A percentile compares a stretch with the other conserved stretches of the same genome.
phyloP scores from a whole-genome alignment of 2,329 filamentous ascomycete genomes.

The Neofusicoccum cordaticola region DNA sequence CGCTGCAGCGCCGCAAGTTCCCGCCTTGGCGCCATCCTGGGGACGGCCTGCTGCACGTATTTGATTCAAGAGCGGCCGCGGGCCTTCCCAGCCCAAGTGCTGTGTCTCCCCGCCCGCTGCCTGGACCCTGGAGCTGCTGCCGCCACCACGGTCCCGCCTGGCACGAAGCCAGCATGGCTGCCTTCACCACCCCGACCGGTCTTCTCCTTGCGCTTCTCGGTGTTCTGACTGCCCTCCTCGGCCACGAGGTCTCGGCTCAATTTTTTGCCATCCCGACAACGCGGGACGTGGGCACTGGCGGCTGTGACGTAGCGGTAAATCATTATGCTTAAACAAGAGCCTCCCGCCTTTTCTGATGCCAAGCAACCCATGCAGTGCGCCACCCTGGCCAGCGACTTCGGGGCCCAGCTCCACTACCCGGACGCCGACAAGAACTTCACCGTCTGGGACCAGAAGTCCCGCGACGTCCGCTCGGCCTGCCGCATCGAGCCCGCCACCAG shows the following conservation, averaged over 20 bases:
- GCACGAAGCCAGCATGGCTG: slow-evolving; percentile 3
- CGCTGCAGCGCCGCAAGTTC: slow-evolving; percentile 8
- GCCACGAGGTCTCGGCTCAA: not conserved
- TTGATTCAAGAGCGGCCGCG: not conserved
- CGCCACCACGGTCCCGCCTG: not conserved
- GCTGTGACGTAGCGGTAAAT: slow-evolving; percentile 4
- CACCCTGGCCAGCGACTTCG: not conserved
- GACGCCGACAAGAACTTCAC: not conserved
- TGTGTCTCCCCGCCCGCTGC: not conserved
- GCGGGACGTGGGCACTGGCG: not conserved
- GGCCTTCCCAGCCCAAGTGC: not conserved
- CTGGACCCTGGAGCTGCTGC: not conserved
- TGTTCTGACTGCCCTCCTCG: not conserved
- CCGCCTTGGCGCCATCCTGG: not conserved
- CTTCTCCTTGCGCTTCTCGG: not conserved
- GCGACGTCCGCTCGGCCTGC: not conserved
- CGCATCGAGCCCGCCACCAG: slow-evolving; percentile 26
- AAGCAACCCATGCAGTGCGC: not conserved
- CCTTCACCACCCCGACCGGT: not conserved
- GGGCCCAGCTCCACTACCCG: not conserved
- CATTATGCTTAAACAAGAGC: not conserved
- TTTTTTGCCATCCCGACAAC: not conserved
- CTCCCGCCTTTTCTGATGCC: not conserved
- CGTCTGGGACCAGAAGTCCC: slow-evolving; percentile 1
- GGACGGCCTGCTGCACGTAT: not conserved